A percentile compares a stretch with the other conserved stretches of the same genome.
Evolutionary conservation across 2,329 filamentous ascomycete genomes (phyloP).

Genomic region (Colletotrichum sp.): DNA sequence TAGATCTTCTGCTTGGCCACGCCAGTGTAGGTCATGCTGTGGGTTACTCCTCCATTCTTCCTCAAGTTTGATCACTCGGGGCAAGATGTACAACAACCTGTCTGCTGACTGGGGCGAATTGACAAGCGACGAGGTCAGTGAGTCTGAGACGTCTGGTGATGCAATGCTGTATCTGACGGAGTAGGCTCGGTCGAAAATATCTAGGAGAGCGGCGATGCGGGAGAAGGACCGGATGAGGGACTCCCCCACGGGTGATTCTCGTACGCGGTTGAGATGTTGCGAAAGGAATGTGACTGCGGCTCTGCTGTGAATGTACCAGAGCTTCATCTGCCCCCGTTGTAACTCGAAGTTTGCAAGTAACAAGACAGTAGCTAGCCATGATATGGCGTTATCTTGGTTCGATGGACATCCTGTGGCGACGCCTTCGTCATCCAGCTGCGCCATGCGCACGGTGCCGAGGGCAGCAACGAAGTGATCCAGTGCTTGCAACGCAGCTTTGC

Average conservation of each 20-base stretch:
- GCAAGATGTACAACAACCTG: not conserved
- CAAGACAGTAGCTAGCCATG: not conserved
- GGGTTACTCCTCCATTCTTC: slow-evolving; percentile 12
- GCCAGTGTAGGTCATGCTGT: not conserved
- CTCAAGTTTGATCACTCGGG: not conserved
- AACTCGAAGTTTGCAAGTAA: not conserved
- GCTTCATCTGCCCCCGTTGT: slow-evolving; percentile 5
- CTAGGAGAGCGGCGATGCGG: not conserved
- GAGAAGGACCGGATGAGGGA: slow-evolving; percentile 2
- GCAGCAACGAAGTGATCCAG: slow-evolving; percentile 5
- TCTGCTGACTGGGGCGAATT: not conserved
- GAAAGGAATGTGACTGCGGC: slow-evolving; percentile 3
- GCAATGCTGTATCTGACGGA: not conserved
- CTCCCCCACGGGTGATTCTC: not conserved
- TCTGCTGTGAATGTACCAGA: slow-evolving; percentile 8
- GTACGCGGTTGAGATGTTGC: not conserved
- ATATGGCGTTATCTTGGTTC: not conserved
- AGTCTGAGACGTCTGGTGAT: not conserved
- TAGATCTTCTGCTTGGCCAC: not conserved
- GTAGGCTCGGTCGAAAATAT: slow-evolving; percentile 3
- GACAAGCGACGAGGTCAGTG: not conserved
- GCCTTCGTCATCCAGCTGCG: not conserved
- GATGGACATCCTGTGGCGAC: not conserved
- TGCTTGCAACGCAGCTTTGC: not conserved
- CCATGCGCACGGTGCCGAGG: not conserved